These are phyloP conservation scores for Flaveria linearis DNA, from an alignment of 129 eudicot species.

Conservation along the genomic window DNA sequence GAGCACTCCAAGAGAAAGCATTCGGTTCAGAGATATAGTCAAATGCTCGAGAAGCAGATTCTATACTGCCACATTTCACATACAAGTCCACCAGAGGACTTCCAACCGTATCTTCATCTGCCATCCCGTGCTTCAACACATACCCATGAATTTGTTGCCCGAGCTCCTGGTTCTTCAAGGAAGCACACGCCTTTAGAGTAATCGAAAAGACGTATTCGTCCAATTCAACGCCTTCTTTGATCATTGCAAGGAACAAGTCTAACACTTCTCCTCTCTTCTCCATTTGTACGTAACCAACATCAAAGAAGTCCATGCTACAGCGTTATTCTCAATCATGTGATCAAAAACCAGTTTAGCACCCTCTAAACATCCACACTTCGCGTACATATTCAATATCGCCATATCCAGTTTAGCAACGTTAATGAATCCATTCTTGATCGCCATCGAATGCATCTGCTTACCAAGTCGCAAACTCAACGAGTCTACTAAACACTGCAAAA, in stretches of 20 bases:
- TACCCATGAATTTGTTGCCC: slow-evolving; percentile 47
- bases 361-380: slow-evolving; percentile 29
- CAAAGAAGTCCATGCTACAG: slow-evolving; percentile 43
- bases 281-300: slow-evolving; percentile 41
- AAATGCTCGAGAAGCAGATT: slow-evolving; percentile 37
- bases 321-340: slow-evolving; percentile 42
- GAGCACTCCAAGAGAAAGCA: slow-evolving; percentile 53
- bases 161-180: slow-evolving; percentile 27
- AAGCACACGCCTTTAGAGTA: slow-evolving; percentile 42
- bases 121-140: slow-evolving; percentile 42
- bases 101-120: slow-evolving; percentile 40
- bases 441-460: slow-evolving; percentile 44
- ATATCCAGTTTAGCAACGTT: slow-evolving; percentile 28
- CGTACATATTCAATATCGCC: slow-evolving; percentile 39
- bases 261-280: slow-evolving; percentile 33
- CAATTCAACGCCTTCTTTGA: slow-evolving; percentile 28
- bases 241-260: slow-evolving; percentile 34
- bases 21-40: slow-evolving; percentile 43
- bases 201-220: slow-evolving; percentile 49
- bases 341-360: slow-evolving; percentile 33
- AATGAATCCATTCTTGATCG: slow-evolving; percentile 34
- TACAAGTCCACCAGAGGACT: slow-evolving; percentile 59
- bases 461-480: slow-evolving; percentile 38
- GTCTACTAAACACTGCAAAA: slow-evolving; percentile 32
- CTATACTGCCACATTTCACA: slow-evolving; percentile 40